Base-by-base conservation (phyloP, 148 eudicot species). In the Chenopodium berlandieri region DNA sequence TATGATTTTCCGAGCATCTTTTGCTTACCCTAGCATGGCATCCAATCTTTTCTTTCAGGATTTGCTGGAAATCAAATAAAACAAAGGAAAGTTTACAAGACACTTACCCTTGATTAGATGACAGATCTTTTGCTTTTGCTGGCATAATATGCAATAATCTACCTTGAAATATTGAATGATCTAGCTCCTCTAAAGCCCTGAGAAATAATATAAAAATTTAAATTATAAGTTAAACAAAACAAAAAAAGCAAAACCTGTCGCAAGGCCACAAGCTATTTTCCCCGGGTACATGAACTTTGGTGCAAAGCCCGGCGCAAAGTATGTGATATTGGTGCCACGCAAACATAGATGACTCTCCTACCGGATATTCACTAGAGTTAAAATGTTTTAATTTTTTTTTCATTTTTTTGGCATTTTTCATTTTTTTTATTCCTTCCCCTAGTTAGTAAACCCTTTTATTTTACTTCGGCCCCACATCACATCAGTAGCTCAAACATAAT, bases 101-200 rank as follows among this genome's bases (percentile, higher is more conserved):
- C 79, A 34, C 98, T 89, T 88, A 93, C 99, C 88, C 91, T 87
- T 87, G 91, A 79, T 84, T 87, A 77, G 81, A 81, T 60, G 90
- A 66, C 79, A 82, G 34, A 75, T 71, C 85, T 70, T 91, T 91
- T 75, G 84, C 89, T 82, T 92, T 90, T 80, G 98, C 97, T 54
- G 95, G 95, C 88, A 89, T 79, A 81, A 94, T 79, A 85, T 94
- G 97, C 88, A 96, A 80, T 78, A 94, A 85, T 85, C 99, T 92
- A 47, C 99, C 99, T 86, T 96, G 99, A 75, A 95, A 95, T 74
- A 85, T 89, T 68, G 93, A 87, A 82, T 85, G 86, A 78, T 95
- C 96, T 83, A 92, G 73, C 89, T 93, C 93, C 84, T 90, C 88
- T 66, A 95, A 66, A 69, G 97, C 98, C 92, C 97, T 95, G 91